Evolutionary conservation across 148 eudicot genomes (phyloP), one percentile per base, ranked within the genome.

Genomic region (Rhododendron molle): DNA sequence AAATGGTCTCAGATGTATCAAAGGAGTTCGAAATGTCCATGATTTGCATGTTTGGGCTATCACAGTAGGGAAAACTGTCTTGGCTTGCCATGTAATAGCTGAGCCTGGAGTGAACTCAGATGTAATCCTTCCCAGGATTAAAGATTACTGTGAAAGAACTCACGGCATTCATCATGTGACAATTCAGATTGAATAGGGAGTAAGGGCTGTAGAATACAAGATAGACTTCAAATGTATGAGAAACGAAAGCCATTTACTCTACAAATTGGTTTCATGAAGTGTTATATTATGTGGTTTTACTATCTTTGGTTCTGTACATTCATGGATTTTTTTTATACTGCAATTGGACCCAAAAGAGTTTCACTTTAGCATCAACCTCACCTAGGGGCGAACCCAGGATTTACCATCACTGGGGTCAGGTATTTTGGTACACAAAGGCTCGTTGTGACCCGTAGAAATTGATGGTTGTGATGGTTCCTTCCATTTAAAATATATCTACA

Each of bases 21-120:
- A 88, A 20, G 98, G 94, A 65, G 92, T 94, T 44, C 28, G 38
- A 82, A 92, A 91, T 82, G 90, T 93, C 86, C 96, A 93, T 85
- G 94, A 93, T 85, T 89, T 93, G 78, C 94, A 91, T 89, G 93
- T 94, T 40, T 92, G 96, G 95, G 90, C 94, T 1, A 92, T 93
- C 73, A 92, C 94, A 21, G 77, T 84, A 10, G 96, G 96, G 43
- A 93, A 92, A 85, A 85, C 72, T 49, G 90, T 88, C 76, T 50
- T 93, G 87, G 84, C 92, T 85, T 93, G 98, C 85, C 94, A 93
- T 91, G 90, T 91, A 54, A 83, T 86, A 65, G 88, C 88, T 40
- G 90, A 89, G 82, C 85, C 90, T 8, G 94, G 87, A 58, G 91
- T 86, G 14, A 60, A 81, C 74, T 80, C 90, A 10, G 84, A 86